A percentile compares a stretch with the other conserved stretches of the same genome.
These are phyloP conservation scores for Glutinoglossum americanum DNA, from an alignment of 495 filamentous ascomycete species.

Conservation along the genomic window DNA sequence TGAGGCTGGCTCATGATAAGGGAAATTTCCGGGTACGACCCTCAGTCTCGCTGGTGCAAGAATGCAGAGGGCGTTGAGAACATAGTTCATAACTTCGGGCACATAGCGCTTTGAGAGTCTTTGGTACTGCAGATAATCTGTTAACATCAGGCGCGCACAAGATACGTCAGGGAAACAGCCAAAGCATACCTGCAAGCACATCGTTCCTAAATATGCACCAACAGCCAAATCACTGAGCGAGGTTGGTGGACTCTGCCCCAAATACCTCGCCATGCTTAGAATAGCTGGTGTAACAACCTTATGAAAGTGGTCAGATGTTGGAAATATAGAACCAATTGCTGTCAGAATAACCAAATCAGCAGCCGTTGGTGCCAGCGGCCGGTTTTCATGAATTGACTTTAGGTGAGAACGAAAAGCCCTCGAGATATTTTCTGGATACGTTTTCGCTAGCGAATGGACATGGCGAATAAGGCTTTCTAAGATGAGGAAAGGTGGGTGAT, in stretches of 20 bases:
- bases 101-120: slow-evolving; percentile 60
- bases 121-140: slow-evolving; percentile 44
- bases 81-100: slow-evolving; percentile 70
- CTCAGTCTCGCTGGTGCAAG: slow-evolving; percentile 32
- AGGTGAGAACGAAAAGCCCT: slow-evolving; percentile 56
- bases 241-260: slow-evolving; percentile 53
- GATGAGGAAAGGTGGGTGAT: slow-evolving; percentile 31
- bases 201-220: slow-evolving; percentile 56
- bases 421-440: slow-evolving; percentile 52
- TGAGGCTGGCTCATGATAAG: slow-evolving; percentile 32
- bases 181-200: slow-evolving; percentile 21
- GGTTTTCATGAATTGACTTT: slow-evolving; percentile 34
- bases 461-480: slow-evolving; percentile 53
- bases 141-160: neutral
- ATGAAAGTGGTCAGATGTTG: slow-evolving; percentile 92
- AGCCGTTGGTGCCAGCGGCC: slow-evolving; percentile 36
- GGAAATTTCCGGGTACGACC: slow-evolving; percentile 31
- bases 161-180: neutral
- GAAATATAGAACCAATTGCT: slow-evolving; percentile 65
- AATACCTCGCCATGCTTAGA: slow-evolving; percentile 55
- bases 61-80: slow-evolving; percentile 49
- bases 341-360: slow-evolving; percentile 68
- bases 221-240: slow-evolving; percentile 39
- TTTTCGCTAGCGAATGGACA: slow-evolving; percentile 71
- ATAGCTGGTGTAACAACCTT: slow-evolving; percentile 77